Percentiles rank a stretch among this genome's conserved stretches.
These are phyloP conservation scores for Lanmaoa pseudosensibilis DNA, from an alignment of 768 basidiomycete genomes.

Conservation along the genomic window DNA sequence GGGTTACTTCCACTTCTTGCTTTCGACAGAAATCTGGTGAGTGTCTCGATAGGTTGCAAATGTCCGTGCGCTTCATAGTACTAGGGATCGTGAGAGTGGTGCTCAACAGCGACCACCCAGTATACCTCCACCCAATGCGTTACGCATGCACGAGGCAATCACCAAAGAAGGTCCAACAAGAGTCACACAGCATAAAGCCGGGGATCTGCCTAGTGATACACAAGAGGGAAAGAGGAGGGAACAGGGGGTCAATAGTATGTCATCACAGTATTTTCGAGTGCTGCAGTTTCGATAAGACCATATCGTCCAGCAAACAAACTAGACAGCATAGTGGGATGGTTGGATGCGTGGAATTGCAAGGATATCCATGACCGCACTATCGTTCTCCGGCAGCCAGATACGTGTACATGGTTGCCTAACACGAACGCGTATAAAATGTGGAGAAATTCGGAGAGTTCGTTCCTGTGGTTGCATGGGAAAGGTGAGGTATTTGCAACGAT, in stretches of 20 bases:
- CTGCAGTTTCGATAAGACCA: not conserved
- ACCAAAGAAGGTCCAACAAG: too few species aligned
- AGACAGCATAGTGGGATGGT: not conserved
- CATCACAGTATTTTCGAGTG: not conserved
- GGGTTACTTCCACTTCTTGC: conserved; percentile 13
- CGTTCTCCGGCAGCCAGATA: conserved; percentile 1
- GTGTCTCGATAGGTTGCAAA: not conserved
- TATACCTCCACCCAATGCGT: not conserved
- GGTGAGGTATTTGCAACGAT: not conserved
- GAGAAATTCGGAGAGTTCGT: not conserved
- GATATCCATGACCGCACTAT: not conserved
- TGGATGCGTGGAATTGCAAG: conserved; percentile 3
- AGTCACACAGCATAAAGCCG: too few species aligned
- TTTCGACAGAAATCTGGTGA: conserved; percentile 15
- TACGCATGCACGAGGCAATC: not conserved
- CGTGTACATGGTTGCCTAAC: conserved; percentile 12
- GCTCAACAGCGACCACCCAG: not conserved
- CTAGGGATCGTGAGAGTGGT: conserved; percentile 3
- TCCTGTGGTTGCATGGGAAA: conserved; percentile 19
- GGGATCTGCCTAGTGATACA: not conserved
- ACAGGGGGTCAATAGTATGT: not conserved
- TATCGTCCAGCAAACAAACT: not conserved
- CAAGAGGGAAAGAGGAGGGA: not conserved
- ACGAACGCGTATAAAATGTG: conserved; percentile 1
- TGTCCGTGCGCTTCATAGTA: not conserved